Evolutionary conservation across 306 rosid species (phyloP).

Genomic region (Acacia acuminata): DNA sequence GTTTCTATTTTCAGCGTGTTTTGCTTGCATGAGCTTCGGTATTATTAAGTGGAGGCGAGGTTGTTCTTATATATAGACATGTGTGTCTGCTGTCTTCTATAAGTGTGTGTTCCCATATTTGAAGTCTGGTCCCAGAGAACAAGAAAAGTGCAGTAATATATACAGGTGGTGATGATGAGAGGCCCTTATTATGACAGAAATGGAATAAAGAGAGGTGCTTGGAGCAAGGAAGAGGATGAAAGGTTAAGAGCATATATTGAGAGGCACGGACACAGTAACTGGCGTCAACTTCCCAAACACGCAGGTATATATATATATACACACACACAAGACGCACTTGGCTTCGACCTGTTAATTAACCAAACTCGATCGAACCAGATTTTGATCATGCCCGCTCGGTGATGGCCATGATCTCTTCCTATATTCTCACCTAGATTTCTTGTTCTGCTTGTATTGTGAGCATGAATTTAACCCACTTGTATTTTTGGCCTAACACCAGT

Average conservation of each 20-base stretch:
- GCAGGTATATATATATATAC: slow-evolving; percentile 37
- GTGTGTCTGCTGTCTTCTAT: neutral
- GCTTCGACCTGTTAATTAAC: neutral
- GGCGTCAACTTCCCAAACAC: slow-evolving; percentile 70
- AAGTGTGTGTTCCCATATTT: neutral
- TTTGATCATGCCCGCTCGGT: neutral
- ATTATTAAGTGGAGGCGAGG: neutral
- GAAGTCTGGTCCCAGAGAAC: slow-evolving; percentile 7
- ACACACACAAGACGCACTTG: no score
- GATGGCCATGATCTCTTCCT: neutral
- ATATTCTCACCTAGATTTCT: neutral
- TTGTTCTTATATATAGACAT: neutral
- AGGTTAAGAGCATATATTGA: slow-evolving; percentile 54
- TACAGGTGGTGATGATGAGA: slow-evolving; percentile 56
- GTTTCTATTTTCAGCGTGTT: neutral
- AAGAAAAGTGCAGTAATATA: neutral
- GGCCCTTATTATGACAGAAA: slow-evolving; percentile 58
- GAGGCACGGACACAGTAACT: slow-evolving; percentile 56
- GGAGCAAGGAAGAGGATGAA: slow-evolving; percentile 72
- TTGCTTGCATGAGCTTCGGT: neutral
- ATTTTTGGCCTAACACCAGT: neutral
- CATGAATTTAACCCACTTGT: neutral
- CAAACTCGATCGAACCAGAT: neutral
- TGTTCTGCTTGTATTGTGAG: neutral
- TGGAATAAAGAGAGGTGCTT: slow-evolving; percentile 79